Evolutionary conservation across 2,329 filamentous ascomycete genomes (phyloP), one percentile per base, ranked within the genome.

Genomic region (Fusarium burgessii): DNA sequence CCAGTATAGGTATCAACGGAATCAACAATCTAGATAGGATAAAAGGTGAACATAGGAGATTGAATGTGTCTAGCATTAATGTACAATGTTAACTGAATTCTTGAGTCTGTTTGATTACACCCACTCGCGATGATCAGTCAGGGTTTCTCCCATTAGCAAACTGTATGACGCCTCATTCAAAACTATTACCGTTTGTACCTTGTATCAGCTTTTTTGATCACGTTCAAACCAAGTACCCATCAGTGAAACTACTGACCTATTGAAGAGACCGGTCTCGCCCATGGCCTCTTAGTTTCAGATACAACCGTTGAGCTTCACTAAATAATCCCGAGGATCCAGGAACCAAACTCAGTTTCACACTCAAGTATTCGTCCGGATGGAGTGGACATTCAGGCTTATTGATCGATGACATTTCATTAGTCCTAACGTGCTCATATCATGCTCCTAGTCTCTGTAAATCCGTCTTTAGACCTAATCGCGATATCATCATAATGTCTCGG

Each of bases 341-440:
- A 71, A 71, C 68, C 62, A 51, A 65, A 65, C 54, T 63, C 42
- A 51, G 47, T 51, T 51, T 18, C 13, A 51, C 20, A 27, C 33
- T 38, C 33, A 38, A 13, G 38, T 23, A 40, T 51, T 25, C 33
- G 47, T 40, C 38, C 33, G 13, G 23, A 25, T 9, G 27, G 32
- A 23, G 33, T 17, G 32, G 33, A 51, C 23, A 35, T 38, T n/a
- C 9, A 40, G 40, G 14, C 47, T 40, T 18, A 20, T 33, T 12
- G 32, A 49, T 50, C 18, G 14, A 27, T 18, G 42, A 29, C 7
- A 27, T n/a, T n/a, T n/a, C 35, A 27, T n/a, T 13, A 40, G 17
- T 40, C n/a, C 11, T 38, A 38, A 17, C 32, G n/a, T 27, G 36
- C 47, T 51, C 47, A 25, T 51, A n/a, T n/a, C 33, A 40, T n/a